Base-by-base conservation (phyloP, 2,329 filamentous ascomycete species). In the Alternaria ventricosa region DNA sequence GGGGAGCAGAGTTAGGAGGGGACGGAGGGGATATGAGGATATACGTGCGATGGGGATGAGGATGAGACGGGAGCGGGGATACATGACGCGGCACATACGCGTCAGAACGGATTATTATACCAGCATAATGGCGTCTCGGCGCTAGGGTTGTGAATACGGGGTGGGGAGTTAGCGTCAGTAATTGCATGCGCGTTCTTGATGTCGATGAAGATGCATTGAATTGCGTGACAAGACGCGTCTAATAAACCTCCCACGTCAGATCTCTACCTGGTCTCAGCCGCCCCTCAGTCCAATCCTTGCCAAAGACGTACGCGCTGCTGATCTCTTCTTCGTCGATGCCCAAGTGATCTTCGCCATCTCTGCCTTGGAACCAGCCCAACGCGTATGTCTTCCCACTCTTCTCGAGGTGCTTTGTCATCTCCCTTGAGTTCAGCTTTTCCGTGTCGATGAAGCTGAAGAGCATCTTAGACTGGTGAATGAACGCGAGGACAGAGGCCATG, bases 401-500 rank as follows among this genome's bases (percentile, higher is more conserved):
- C 64, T 87, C 87, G 36, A 94, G 82, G 75, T 85, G 84, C 60
- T 79, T 78, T 67, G 86, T 87, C 88, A 93, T 92, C 74, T 88
- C 80, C 13, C 83, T 80, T 57, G 86, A 88, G 68, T 84, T 86
- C 55, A 89, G 80, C 79, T 87, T 87, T 64, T 89, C 87, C 22
- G 90, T 93, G 45, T 87, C 88, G 13, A 92, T 89, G 78, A 94
- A 94, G 72, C 88, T 87, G 66, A 89, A 89, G 49, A 94, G 81
- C 92, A 94, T 94, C 80, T 91, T 92, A 77, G 87, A 90, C 80
- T 93, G 91, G 78, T 94, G 90, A 63, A 94, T 91, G 73, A 91
- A 94, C 0, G 90, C 91, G 57, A 95, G 83, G 57, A 94, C 87
- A 46, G 87, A 89, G 2, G 91, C 89, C 70, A 95, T 94, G 20